Base-by-base conservation (phyloP, 2,329 filamentous ascomycete species). In the Penicillium sp. region DNA sequence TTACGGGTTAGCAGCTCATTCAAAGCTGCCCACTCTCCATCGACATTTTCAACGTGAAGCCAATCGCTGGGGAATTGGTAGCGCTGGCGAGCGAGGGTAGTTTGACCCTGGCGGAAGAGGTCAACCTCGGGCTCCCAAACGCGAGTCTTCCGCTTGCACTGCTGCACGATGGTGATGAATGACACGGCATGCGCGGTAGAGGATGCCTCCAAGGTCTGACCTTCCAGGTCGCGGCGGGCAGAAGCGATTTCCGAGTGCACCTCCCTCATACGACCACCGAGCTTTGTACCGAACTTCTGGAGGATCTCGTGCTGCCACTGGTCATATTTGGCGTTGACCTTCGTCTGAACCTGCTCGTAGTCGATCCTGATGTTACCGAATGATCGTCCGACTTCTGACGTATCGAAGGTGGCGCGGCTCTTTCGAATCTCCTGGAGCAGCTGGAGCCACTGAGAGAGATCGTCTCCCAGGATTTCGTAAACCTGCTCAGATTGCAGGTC, bases 291-390 rank as follows among this genome's bases (percentile, higher is more conserved):
- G 72, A 99, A 99, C 69, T 96, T 96, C 62, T 89, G 83, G 33
- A 97, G 79, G 49, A 99, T 95, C 60, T 99, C 94, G 64, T 96
- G 90, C 71, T 99, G 94, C 94, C 95, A 99, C 71, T 97, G 92
- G 68, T 99, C 95, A 69, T 99, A 99, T 71, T 97, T 99, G 63
- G 91, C 90, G 65, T 97, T 99, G 71, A 99, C 94, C 73, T 96
- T 96, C 51, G 92, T 90, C 73, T 99, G 95, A 0, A 99, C 94
- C 72, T 99, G 95, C 64, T 97, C 94, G 66, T 99, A 99, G 70
- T 99, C 92, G 65, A 99, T 91, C 4, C 88, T 90, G 48, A 97
- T 85, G 71, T 95, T 92, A 4, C 94, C 94, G 68, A 99, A 99
- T 1, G 88, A 88, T 35, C 89, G 88, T 71, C 88, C 94, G 58